A percentile compares a stretch with the other conserved stretches of the same genome.
These are phyloP conservation scores for Echeveria elegans DNA, from an alignment of 164 flowering plant genomes.

Conservation along the genomic window DNA sequence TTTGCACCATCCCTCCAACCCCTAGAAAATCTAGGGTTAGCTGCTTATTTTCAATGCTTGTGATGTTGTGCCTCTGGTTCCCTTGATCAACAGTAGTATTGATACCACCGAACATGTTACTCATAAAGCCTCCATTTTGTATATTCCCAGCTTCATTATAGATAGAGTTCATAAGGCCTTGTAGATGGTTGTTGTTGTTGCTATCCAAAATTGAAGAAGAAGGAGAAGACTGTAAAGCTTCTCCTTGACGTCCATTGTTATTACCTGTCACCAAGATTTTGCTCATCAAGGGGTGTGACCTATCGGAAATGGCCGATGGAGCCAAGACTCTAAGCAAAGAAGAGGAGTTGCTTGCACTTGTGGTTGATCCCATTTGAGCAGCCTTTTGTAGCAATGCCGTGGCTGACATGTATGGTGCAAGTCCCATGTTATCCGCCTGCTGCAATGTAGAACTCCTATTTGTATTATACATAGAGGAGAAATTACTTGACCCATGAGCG, in stretches of 20 bases:
- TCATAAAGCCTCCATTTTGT: conserved; percentile 21
- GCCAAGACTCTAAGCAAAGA: conserved; percentile 41
- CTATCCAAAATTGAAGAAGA: background rate
- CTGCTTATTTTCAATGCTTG: conserved; percentile 30
- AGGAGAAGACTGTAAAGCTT: conserved; percentile 12
- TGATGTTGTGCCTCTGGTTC: background rate
- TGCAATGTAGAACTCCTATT: background rate
- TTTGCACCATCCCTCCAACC: conserved; percentile 58
- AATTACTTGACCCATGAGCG: background rate
- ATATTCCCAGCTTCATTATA: conserved; percentile 23
- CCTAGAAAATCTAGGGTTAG: conserved; percentile 74
- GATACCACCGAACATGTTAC: conserved; percentile 15
- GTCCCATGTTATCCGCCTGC: conserved; percentile 13
- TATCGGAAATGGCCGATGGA: conserved; percentile 22
- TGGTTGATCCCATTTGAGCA: conserved; percentile 67
- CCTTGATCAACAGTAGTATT: background rate
- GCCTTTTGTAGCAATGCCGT: conserved; percentile 83
- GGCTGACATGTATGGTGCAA: conserved; percentile 63
- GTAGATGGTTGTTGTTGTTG: conserved; percentile 29
- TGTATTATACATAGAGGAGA: background rate
- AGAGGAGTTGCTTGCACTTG: conserved; percentile 38
- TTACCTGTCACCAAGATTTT: background rate
- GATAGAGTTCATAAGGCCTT: conserved; percentile 47
- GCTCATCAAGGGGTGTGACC: conserved; percentile 8
- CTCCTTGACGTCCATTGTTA: conserved; percentile 16